A percentile compares a stretch with the other conserved stretches of the same genome.
Evolutionary conservation across 2,329 filamentous ascomycete genomes (phyloP).

Genomic region (Elsinoe perseae): DNA sequence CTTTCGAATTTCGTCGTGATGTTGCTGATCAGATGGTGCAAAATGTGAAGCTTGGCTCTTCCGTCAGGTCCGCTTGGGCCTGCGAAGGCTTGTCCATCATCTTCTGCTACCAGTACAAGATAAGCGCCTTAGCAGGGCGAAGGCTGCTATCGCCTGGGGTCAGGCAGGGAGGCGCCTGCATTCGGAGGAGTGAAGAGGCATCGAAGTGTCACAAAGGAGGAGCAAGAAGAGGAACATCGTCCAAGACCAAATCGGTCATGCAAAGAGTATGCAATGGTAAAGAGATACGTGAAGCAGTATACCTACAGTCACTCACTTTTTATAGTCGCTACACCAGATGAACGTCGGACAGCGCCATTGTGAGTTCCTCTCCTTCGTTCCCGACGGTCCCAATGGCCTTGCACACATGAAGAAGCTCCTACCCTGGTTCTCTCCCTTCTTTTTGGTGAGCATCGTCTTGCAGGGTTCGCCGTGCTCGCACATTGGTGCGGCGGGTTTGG

Average conservation of each 20-base stretch:
- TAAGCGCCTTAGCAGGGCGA: too few species aligned
- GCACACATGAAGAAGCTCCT: slow-evolving; percentile 60
- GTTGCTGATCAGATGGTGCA: too few species aligned
- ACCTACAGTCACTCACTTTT: slow-evolving; percentile 27
- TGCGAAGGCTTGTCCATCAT: too few species aligned
- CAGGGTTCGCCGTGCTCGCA: slow-evolving; percentile 90
- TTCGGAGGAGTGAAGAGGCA: too few species aligned
- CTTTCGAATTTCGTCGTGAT: too few species aligned
- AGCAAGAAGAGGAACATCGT: background rate
- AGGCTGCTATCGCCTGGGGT: too few species aligned
- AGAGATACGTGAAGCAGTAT: background rate
- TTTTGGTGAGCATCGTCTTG: slow-evolving; percentile 76
- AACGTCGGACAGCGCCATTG: slow-evolving; percentile 87
- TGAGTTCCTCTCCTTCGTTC: slow-evolving; percentile 73
- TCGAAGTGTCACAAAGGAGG: background rate
- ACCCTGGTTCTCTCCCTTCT: slow-evolving; percentile 72
- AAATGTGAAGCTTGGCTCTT: too few species aligned
- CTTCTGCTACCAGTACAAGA: too few species aligned
- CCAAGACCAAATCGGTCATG: too few species aligned
- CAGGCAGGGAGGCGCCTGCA: too few species aligned
- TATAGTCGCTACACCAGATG: slow-evolving; percentile 61
- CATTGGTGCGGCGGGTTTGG: slow-evolving; percentile 62
- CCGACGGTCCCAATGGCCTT: slow-evolving; percentile 75
- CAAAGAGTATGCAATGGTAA: background rate
- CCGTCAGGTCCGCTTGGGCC: too few species aligned